These are phyloP conservation scores for Magnolia changhungtana DNA, from an alignment of 164 flowering plant species.

Conservation along the genomic window DNA sequence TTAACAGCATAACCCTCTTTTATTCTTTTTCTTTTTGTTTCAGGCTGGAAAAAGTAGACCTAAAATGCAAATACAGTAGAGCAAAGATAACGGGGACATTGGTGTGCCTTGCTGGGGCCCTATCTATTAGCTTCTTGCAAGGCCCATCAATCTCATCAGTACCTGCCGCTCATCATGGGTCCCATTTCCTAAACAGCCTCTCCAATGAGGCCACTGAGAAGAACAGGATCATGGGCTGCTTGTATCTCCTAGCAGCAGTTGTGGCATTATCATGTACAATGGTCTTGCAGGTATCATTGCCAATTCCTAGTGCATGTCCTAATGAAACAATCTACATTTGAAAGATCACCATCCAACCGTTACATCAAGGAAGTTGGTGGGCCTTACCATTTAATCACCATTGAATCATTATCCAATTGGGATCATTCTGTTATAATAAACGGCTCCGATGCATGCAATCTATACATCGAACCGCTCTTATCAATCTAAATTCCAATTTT, in stretches of 20 bases:
- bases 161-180: not conserved
- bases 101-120: conserved; percentile 69
- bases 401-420: no score
- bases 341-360: no score
- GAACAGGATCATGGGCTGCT: conserved; percentile 51
- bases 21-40: no score
- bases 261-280: conserved; percentile 46
- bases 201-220: conserved; percentile 21
- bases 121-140: conserved; percentile 63
- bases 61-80: conserved; percentile 57
- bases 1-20: no score
- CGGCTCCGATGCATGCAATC: no score
- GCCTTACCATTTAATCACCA: no score
- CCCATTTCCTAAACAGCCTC: not conserved
- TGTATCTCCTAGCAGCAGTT: conserved; percentile 63
- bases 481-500: no score
- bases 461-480: no score
- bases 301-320: no score
- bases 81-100: conserved; percentile 71
- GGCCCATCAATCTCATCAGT: conserved; percentile 19
- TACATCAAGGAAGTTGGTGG: no score
- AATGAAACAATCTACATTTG: not conserved
- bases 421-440: no score
- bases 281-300: conserved; percentile 57
- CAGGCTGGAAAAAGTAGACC: conserved; percentile 46